Conservation (phyloP, 331 rosid species). For the Pyracantha coccinea region DNA sequence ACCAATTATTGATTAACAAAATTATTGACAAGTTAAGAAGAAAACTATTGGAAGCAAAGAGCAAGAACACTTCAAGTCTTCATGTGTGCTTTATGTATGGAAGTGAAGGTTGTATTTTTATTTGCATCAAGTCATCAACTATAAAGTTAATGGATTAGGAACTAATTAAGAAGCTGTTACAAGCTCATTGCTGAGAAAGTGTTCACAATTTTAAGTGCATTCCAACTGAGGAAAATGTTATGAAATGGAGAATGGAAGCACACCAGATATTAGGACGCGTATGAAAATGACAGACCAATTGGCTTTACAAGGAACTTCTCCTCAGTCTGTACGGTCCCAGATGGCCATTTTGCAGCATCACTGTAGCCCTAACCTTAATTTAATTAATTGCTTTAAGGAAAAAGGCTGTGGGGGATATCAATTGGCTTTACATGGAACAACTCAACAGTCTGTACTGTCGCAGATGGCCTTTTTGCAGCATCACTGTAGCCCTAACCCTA, state of each 20-base stretch:
- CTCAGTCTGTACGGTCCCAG: neutral
- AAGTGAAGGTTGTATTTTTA: neutral
- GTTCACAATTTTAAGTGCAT: conserved; percentile 11
- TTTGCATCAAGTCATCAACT: conserved; percentile 29
- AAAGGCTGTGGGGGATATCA: no score
- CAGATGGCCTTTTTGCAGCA: no score
- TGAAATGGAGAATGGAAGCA: conserved; percentile 18
- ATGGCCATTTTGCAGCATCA: neutral
- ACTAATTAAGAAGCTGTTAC: neutral
- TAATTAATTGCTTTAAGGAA: no score
- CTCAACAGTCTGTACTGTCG: neutral
- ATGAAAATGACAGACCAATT: conserved; percentile 19
- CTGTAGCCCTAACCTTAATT: no score
- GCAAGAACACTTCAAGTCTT: neutral
- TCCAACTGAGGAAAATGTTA: conserved; percentile 16
- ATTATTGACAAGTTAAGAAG: neutral
- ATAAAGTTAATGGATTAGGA: neutral
- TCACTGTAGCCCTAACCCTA: neutral
- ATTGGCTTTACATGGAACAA: no score
- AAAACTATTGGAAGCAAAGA: neutral
- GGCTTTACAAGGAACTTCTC: neutral
- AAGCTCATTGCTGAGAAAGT: conserved; percentile 13
- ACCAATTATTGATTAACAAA: neutral
- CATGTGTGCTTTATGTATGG: neutral
- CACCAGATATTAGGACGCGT: conserved; percentile 3